Evolutionary conservation across 176 grass and related monocot genomes (phyloP), one percentile per base, ranked within the genome.

Genomic region (Ensete glaucum): DNA sequence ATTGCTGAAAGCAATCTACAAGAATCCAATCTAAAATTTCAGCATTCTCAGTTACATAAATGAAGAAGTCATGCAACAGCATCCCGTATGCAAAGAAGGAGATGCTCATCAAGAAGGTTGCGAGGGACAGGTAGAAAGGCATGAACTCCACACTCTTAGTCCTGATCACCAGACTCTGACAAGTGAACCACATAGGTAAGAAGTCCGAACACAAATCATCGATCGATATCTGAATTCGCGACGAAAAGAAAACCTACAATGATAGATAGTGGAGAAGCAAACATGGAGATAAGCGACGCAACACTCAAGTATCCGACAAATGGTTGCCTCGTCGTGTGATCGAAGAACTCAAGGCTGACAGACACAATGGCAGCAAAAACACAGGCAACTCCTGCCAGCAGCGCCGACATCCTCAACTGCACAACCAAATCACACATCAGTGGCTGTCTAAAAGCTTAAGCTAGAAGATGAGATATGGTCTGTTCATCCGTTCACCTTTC

Each of bases 71-170:
- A 2, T 62, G 83, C 51, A 88, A 75, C 66, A 92, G 82, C 49
- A 87, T 50, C 1, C 92, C 92, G 11, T 96, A 92, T 17, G 77
- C 43, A 12, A 86, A 88, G 54, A 91, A 96, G 1, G 83, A 92
- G 26, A 72, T 49, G 21, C 89, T 88, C 88, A 83, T 91, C 52
- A 96, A 80, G 68, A 96, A 73, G 5, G 85, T 88, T 0, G 85
- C 86, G 76, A 96, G 85, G 59, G 92, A 96, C 3, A 96, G 81
- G 62, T 87, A 92, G 83, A 96, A 96, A 1, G 92, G 92, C 92
- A 96, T 96, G 87, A 87, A 92, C 77, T 96, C 89, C 78, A 96
- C 83, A 50, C 89, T 92, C 80, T 87, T 88, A 8, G 92, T 89
- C 64, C 81, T 84, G 54, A 96, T 89, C 76, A 92, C 92, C 87